Percentiles rank a stretch among this genome's conserved stretches.
Conservation (phyloP, 441 rosid genomes). For the Aquilaria agallochum region DNA sequence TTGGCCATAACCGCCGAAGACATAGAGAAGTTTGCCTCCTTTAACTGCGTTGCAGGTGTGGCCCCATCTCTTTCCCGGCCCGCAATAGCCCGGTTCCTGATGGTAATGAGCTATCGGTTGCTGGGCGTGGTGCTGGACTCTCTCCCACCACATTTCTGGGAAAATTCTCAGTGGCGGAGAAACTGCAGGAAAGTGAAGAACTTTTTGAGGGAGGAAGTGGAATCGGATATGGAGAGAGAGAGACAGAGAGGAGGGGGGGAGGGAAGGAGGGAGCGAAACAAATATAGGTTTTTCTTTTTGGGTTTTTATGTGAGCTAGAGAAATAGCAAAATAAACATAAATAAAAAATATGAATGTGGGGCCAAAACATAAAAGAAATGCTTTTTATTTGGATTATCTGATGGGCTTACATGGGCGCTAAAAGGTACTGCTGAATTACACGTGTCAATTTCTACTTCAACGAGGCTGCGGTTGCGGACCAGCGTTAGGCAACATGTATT, state of each 20-base stretch:
- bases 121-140: slow-evolving; percentile 34
- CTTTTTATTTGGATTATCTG: no score
- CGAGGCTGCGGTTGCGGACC: no score
- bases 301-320: no score
- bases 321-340: no score
- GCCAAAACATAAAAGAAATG: no score
- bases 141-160: slow-evolving; percentile 83
- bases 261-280: background rate
- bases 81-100: slow-evolving; percentile 36
- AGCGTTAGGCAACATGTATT: no score
- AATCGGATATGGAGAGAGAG: background rate
- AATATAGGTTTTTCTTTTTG: no score
- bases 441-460: no score
- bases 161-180: slow-evolving; percentile 19
- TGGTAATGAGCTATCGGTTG: slow-evolving; percentile 19
- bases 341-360: no score
- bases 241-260: background rate
- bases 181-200: slow-evolving; percentile 28
- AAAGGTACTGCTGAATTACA: no score
- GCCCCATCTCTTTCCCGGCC: slow-evolving; percentile 98
- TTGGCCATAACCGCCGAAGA: slow-evolving; percentile 91
- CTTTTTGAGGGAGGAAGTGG: slow-evolving; percentile 9
- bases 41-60: slow-evolving; percentile 89
- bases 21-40: slow-evolving; percentile 82
- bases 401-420: no score